phyloP scores from a whole-genome alignment of 2,329 filamentous ascomycete genomes.

The Aciculosporium take region DNA sequence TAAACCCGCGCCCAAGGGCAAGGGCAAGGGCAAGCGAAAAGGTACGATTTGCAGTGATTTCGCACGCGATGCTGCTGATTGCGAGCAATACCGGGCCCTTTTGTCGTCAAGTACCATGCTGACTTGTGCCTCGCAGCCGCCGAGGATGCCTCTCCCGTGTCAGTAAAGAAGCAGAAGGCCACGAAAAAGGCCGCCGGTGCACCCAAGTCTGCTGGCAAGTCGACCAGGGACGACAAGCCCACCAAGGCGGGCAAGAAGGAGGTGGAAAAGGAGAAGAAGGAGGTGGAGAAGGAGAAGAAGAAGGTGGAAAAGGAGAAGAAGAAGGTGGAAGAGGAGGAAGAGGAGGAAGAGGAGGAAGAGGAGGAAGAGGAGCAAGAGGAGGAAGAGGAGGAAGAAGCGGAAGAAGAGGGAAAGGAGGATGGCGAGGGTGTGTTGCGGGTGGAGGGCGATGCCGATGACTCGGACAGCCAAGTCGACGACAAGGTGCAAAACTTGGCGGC shows the following conservation, averaged over 20 bases:
- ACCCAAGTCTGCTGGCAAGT: conserved; percentile 4
- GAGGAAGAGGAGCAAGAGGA: conserved; percentile 13
- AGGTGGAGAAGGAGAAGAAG: conserved; percentile 8
- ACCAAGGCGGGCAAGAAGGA: conserved; percentile 21
- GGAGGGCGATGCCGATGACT: conserved; percentile 16
- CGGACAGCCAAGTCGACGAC: conserved; percentile 27
- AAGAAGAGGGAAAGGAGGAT: no score
- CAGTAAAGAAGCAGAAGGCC: conserved; percentile 20
- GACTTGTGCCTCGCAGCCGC: neutral
- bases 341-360: conserved; percentile 18
- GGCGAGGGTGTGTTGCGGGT: conserved; percentile 19
- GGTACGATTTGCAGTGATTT: conserved; percentile 11
- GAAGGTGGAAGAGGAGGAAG: conserved; percentile 17
- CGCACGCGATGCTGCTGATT: neutral
- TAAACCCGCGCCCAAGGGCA: conserved; percentile 22
- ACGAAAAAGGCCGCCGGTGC: conserved; percentile 1
- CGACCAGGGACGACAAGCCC: conserved; percentile 7
- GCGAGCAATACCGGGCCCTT: neutral
- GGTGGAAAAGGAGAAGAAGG: conserved; percentile 1
- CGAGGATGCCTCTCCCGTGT: conserved; percentile 22
- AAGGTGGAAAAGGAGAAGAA: conserved; percentile 9
- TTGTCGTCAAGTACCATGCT: conserved; percentile 8
- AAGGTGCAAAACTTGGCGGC: conserved; percentile 29
- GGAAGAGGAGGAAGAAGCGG: conserved; percentile 13
- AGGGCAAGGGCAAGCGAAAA: conserved; percentile 23